Evolutionary conservation across 768 basidiomycete genomes (phyloP), one percentile per base, ranked within the genome.

Genomic region (Auricularia sp.): DNA sequence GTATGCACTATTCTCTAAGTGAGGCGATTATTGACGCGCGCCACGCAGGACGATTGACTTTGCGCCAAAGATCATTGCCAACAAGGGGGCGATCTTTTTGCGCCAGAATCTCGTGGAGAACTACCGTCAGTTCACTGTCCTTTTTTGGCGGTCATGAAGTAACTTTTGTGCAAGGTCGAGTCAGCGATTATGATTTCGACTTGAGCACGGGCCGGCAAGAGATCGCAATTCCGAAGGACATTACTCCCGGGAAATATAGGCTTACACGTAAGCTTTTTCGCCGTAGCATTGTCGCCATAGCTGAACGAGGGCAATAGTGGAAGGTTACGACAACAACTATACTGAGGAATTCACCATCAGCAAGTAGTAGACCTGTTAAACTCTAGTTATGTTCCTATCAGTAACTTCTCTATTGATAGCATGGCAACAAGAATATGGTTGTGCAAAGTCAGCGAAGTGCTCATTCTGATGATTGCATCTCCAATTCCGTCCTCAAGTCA

Each of bases 1-100:
- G 84, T 66, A 47, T 11, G 65, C 29, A 61, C 56, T 51, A 51
- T 10, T 8, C 14, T 51, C 6, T 44, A 1, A 44, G 10, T 18
- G 11, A 11, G 10, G 18, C 43, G 43, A 11, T 44, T 18, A 3
- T 16, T 18, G 18, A 18, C 47, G 21, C 7, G 11, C 18, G 47
- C 5, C 2, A 6, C 21, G 16, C 7, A 21, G 47, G 47, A 51
- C 47, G 47, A 51, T 18, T 18, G 47, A 51, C 16, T 51, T 21
- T 18, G 47, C 47, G 47, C 47, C 47, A 21, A 51, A 51, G 47
- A 21, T 51, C 47, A 51, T 51, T 18, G 14, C 47, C 6, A 51
- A 51, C 21, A 18, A 51, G 6, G 21, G 47, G 11, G 47, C 47
- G 18, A 51, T 51, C 14, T 51, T 18, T 18, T 18, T 51, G 47